Conservation (phyloP, 257 asterid species). For the Cynanchum wilfordii region DNA sequence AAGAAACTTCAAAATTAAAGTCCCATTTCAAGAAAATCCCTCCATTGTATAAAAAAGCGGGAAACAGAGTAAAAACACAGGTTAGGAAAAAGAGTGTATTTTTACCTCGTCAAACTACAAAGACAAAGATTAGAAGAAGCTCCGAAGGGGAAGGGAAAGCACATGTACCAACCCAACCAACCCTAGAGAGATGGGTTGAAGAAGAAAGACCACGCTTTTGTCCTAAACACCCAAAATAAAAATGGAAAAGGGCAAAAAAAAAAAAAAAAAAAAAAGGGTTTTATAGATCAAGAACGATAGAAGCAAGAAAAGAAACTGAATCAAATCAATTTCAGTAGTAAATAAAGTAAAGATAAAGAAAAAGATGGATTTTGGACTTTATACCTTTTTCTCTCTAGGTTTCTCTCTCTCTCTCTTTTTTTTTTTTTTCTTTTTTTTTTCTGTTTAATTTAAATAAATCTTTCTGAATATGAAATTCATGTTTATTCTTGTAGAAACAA, state of each 20-base stretch:
- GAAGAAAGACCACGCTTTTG: background rate
- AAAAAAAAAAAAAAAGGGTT: background rate
- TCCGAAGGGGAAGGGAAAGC: slow-evolving; percentile 1
- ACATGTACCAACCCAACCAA: background rate
- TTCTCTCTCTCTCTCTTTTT: background rate
- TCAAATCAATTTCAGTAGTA: background rate
- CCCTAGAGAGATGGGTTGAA: background rate
- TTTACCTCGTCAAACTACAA: background rate
- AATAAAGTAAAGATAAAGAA: slow-evolving; percentile 3
- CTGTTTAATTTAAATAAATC: too few species aligned
- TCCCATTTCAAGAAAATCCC: background rate
- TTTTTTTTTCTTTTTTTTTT: background rate
- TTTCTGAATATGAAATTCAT: background rate
- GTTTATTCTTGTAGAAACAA: too few species aligned
- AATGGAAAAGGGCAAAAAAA: too few species aligned
- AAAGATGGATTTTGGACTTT: background rate
- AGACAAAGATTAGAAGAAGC: background rate
- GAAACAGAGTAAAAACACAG: background rate
- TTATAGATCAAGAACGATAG: background rate
- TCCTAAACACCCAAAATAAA: background rate
- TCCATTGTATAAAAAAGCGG: background rate
- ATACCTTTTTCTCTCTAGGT: background rate
- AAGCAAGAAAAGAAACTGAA: background rate
- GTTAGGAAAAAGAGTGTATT: background rate
- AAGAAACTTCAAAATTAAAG: background rate